Base-by-base conservation (phyloP, 805 yeast species). In the Candida cerambycidarum region DNA sequence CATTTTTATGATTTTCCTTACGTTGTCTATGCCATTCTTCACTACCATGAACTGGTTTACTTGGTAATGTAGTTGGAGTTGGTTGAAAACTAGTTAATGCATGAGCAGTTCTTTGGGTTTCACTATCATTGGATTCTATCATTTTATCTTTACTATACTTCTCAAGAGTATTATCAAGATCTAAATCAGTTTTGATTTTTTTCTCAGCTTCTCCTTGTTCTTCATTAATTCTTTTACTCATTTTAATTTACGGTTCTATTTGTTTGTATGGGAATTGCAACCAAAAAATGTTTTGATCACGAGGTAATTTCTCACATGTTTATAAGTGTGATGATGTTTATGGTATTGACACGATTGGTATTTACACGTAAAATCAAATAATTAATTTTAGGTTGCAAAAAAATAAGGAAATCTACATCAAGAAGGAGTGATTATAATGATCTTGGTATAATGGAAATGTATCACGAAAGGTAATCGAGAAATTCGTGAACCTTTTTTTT, bases 1-100 rank as follows among this genome's bases (percentile, higher is more conserved):
- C 97, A 65, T 90, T 97, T 65, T 89, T 90, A 70, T 93, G 99
- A 64, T 89, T 90, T 55, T 87, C 87, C 56, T 85, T 83, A 56
- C 97, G 81, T 59, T 81, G 80, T 47, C 75, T 76, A 58, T 84
- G 89, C 92, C 93, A 86, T 61, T 85, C 95, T 34, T 83, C 88
- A 23, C 84, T 65, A n/a, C 93, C 93, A 34, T 83, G 84, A 9
- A 67, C 58, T 3, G 90, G 88, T 61, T 80, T 82, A 48, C 45
- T 17, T 52, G 35, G 49, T 11, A 55, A 55, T 43, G 65, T 56
- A 4, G 67, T 61, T 34, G 23, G 38, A 19, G 71, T 65, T n/a
- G 70, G 67, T 61, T 39, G 43, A 44, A 29, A 54, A 15, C 41
- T 41, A 23, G 37, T n/a, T n/a, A 19, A n/a, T 2, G 36, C 42